Percentiles rank a stretch among this genome's conserved stretches.
Conservation (phyloP, 2,329 filamentous ascomycete genomes). For the Sarocladium kiliense region DNA sequence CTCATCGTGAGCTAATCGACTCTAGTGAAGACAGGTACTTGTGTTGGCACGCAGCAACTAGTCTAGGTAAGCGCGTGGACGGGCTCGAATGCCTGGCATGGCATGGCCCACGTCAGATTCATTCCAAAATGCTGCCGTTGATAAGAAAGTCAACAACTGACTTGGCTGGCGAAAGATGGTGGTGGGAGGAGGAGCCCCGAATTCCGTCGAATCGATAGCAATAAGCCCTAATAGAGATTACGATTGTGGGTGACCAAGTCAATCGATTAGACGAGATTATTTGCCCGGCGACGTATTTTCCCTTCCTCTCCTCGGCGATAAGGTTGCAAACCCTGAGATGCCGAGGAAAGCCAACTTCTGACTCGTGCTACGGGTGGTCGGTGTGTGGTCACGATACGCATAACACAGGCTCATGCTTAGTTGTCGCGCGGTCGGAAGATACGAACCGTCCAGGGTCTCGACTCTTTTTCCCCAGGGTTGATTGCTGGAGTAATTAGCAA, state of each 20-base stretch:
- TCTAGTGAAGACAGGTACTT: too few relatives aligned
- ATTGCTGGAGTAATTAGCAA: not conserved
- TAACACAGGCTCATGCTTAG: not conserved
- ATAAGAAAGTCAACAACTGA: not conserved
- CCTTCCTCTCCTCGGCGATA: too few relatives aligned
- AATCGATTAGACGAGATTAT: too few relatives aligned
- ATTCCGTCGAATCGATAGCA: too few relatives aligned
- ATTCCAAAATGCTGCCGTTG: not conserved
- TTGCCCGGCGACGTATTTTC: too few relatives aligned
- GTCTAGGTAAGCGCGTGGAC: too few relatives aligned
- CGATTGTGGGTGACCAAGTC: too few relatives aligned
- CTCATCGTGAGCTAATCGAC: too few relatives aligned
- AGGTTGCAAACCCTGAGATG: not conserved
- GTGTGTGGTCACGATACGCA: not conserved
- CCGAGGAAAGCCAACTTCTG: not conserved
- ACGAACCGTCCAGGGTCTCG: not conserved
- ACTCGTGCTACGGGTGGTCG: not conserved
- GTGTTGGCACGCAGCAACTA: too few relatives aligned
- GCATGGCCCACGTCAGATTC: not conserved
- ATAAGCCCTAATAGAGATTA: too few relatives aligned
- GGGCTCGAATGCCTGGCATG: too few relatives aligned
- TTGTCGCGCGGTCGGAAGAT: too few relatives aligned
- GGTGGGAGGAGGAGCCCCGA: not conserved
- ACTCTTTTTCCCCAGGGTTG: not conserved
- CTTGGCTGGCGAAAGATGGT: not conserved